Percentiles rank a stretch among this genome's conserved stretches.
Conservation (phyloP, 208 protist species). For the Crithidia expoeki region DNA sequence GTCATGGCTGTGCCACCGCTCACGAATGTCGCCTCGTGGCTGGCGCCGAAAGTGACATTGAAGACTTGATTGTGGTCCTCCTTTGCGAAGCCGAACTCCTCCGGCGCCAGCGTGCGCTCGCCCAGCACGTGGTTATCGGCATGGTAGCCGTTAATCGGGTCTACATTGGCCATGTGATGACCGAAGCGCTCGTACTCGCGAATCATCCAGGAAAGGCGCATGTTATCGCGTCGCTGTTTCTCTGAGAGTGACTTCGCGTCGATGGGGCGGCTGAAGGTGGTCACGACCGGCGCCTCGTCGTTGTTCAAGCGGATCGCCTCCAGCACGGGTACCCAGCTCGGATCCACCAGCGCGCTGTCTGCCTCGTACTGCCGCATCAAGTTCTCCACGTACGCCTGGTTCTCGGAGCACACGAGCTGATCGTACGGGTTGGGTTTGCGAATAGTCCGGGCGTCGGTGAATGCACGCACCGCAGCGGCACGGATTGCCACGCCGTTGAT, state of each 20-base stretch:
- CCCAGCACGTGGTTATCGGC: conserved; percentile 28
- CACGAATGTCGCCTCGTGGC: conserved; percentile 77
- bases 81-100: conserved; percentile 83
- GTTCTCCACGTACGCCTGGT: conserved; percentile 80
- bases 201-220: conserved; percentile 92
- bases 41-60: conserved; percentile 78
- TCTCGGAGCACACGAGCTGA: conserved; percentile 70
- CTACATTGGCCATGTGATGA: conserved; percentile 79
- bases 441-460: conserved; percentile 83
- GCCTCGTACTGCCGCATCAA: conserved; percentile 80
- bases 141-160: conserved; percentile 62
- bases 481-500: conserved; percentile 28
- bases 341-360: conserved; percentile 71
- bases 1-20: conserved; percentile 76
- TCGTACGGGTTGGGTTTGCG: conserved; percentile 80
- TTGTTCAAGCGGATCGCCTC: conserved; percentile 60
- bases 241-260: conserved; percentile 64
- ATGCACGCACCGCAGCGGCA: conserved; percentile 36
- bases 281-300: conserved; percentile 63
- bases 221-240: conserved; percentile 86
- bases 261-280: conserved; percentile 77
- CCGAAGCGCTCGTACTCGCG: conserved; percentile 86
- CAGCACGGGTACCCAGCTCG: conserved; percentile 84
- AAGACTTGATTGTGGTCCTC: conserved; percentile 80
- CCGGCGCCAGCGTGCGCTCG: conserved; percentile 49